Base-by-base conservation (phyloP, 306 rosid species). In the Glycine latifolia region DNA sequence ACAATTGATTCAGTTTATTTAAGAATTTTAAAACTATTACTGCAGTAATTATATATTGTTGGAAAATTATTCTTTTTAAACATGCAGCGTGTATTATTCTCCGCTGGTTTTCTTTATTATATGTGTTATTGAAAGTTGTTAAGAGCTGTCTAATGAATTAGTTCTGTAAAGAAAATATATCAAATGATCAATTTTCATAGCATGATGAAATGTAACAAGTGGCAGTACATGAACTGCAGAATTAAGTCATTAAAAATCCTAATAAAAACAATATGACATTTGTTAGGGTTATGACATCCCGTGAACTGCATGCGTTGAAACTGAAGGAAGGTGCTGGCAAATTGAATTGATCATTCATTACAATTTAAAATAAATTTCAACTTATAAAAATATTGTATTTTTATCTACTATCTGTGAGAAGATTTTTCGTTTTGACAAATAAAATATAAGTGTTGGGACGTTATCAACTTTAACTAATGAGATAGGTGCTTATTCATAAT, bases 311-410 rank as follows among this genome's bases (percentile, higher is more conserved):
- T 26, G 31, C 20, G n/a, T 49, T 58, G 79, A 81, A 72, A 50
- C 58, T 50, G 50, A 13, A 37, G 73, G 80, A 81, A 81, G 55
- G 7, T 81, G 56, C 70, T 3, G 70, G 52, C 47, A 43, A 53
- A 66, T 59, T 58, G 4, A 26, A 65, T 58, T 17, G 2, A 58
- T 43, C 16, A 35, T 33, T 53, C 48, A 0, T 72, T 35, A n/a
- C 76, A 70, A 47, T 12, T 10, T 39, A 11, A 74, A 15, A 16
- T 41, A 16, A 15, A 15, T 73, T 73, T 55, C 66, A 55, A 17
- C 10, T 3, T 3, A 5, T 3, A 15, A 73, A 26, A 16, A 7
- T 59, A 44, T 20, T 4, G 13, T 7, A 43, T 58, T 43, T 10
- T 56, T 0, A 43, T 75, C 17, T 17, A 12, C 17, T 17, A 44